A percentile compares a stretch with the other conserved stretches of the same genome.
Conservation (phyloP, 2,329 filamentous ascomycete genomes). For the Pseudogymnoascus sp. region DNA sequence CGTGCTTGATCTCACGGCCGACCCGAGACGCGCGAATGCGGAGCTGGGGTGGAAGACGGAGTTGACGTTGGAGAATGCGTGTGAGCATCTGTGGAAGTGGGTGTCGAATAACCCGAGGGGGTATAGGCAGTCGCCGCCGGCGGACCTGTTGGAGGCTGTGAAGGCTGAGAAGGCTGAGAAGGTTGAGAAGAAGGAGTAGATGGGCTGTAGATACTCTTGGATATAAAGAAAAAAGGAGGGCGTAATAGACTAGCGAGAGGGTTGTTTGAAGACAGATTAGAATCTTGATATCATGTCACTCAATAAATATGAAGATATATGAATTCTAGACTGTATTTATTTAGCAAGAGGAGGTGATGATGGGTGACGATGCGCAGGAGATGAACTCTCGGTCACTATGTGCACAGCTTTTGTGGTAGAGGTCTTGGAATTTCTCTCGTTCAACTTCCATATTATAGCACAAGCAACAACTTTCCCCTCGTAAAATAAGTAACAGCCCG, state of each 20-base stretch:
- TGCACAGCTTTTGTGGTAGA: background rate
- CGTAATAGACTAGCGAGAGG: background rate
- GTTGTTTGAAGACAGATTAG: background rate
- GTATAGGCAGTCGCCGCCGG: slow-evolving; percentile 85
- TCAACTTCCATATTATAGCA: background rate
- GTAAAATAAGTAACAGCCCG: background rate
- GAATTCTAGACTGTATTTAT: background rate
- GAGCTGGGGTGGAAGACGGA: slow-evolving; percentile 92
- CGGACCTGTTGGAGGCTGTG: slow-evolving; percentile 62
- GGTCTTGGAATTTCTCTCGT: background rate
- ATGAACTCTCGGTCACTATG: background rate
- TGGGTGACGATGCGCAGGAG: background rate
- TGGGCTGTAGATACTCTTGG: background rate
- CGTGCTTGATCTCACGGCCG: slow-evolving; percentile 89
- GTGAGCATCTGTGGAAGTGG: slow-evolving; percentile 93
- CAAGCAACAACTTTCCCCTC: background rate
- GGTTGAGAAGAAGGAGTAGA: slow-evolving; percentile 12
- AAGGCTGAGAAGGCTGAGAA: slow-evolving; percentile 43
- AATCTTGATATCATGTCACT: background rate
- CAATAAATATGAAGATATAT: background rate
- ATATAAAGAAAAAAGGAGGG: background rate
- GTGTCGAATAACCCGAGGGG: slow-evolving; percentile 94
- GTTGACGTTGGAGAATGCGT: slow-evolving; percentile 84
- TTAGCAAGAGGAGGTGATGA: no score
- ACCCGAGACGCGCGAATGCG: slow-evolving; percentile 75